These are phyloP conservation scores for Talinum fruticosum DNA, from an alignment of 148 eudicot species.

Conservation along the genomic window DNA sequence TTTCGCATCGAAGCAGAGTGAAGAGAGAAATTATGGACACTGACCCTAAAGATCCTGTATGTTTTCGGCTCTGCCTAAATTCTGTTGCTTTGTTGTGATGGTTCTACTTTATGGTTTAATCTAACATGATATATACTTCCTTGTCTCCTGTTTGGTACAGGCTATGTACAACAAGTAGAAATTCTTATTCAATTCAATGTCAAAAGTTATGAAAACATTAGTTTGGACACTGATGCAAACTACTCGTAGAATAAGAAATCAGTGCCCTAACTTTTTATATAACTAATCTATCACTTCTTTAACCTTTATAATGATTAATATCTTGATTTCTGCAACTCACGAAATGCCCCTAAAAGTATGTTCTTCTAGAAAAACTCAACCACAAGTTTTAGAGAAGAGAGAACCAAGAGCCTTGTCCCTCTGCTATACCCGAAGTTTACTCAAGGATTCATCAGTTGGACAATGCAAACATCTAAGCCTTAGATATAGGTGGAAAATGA, in stretches of 20 bases:
- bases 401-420: background rate
- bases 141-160: background rate
- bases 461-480: background rate
- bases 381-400: background rate
- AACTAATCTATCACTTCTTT: too few relatives aligned
- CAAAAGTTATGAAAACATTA: background rate
- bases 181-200: background rate
- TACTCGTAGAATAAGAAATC: background rate
- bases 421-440: background rate
- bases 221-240: background rate
- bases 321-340: too few relatives aligned
- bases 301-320: too few relatives aligned
- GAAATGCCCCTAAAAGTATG: background rate
- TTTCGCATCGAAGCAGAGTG: constrained; percentile 51
- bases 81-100: background rate
- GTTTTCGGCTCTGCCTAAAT: constrained; percentile 12
- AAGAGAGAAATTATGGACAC: constrained; percentile 63
- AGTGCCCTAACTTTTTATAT: too few relatives aligned
- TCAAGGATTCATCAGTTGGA: background rate
- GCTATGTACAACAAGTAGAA: background rate
- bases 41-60: constrained; percentile 50
- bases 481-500: background rate
- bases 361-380: background rate
- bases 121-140: background rate
- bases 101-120: constrained; percentile 3